phyloP scores from a whole-genome alignment of 2,329 filamentous ascomycete genomes.

The Cryoendolithus antarcticus region DNA sequence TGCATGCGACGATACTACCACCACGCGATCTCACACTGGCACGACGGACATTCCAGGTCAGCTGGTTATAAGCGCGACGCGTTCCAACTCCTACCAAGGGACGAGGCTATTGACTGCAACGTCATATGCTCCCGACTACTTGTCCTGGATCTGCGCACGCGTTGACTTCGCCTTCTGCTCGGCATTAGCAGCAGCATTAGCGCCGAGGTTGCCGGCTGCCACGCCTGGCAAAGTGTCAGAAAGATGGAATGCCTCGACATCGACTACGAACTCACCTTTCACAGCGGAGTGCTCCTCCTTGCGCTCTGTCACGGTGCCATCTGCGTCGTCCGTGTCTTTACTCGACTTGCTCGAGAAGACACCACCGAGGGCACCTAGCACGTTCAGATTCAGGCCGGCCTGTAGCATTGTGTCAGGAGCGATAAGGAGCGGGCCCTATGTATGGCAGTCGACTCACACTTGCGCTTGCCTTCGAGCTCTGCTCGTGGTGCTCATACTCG shows the following conservation, averaged over 20 bases:
- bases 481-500: slow-evolving; percentile 18
- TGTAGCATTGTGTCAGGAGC: slow-evolving; percentile 7
- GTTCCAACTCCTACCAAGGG: too few species aligned
- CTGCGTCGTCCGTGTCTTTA: slow-evolving; percentile 16
- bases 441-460: slow-evolving; percentile 14
- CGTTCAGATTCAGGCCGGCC: slow-evolving; percentile 26
- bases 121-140: slow-evolving; percentile 1
- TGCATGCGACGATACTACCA: too few species aligned
- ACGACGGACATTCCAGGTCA: too few species aligned
- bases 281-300: slow-evolving; percentile 16
- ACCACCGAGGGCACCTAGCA: slow-evolving; percentile 24
- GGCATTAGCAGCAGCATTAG: slow-evolving; percentile 13
- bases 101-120: background rate
- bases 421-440: background rate
- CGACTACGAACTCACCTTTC: slow-evolving; percentile 14
- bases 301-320: slow-evolving; percentile 21
- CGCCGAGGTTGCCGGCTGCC: slow-evolving; percentile 16
- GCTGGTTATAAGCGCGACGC: too few species aligned
- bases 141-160: slow-evolving; percentile 2
- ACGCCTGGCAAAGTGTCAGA: slow-evolving; percentile 13
- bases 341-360: slow-evolving; percentile 22
- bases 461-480: slow-evolving; percentile 21
- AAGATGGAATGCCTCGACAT: background rate
- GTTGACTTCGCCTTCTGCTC: slow-evolving; percentile 13
- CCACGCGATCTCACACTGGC: too few species aligned